phyloP scores from a whole-genome alignment of 805 yeast species.

The Saitoella complicata region DNA sequence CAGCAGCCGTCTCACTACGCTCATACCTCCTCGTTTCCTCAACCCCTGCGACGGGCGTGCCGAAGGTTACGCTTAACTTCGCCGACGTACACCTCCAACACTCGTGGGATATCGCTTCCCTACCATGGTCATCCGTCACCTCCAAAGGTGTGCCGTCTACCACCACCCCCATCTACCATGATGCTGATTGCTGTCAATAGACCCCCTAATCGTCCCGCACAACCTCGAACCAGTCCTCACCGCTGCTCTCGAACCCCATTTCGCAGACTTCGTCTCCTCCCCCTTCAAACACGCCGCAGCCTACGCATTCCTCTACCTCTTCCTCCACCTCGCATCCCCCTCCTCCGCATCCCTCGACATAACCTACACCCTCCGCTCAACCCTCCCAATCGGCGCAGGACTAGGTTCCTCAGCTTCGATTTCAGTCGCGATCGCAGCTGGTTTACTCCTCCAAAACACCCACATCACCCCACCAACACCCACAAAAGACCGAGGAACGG shows the following conservation, averaged over 20 bases:
- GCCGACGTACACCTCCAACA: conserved; percentile 63
- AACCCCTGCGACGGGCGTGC: conserved; percentile 22
- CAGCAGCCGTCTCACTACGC: conserved; percentile 79
- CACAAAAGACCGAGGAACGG: not conserved
- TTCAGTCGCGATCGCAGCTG: conserved; percentile 68
- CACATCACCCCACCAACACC: too few species aligned
- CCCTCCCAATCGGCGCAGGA: conserved; percentile 93
- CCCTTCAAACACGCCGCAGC: conserved; percentile 37
- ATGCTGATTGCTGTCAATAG: conserved; percentile 32
- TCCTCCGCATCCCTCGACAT: conserved; percentile 27
- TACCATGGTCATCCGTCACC: conserved; percentile 40
- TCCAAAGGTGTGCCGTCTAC: conserved; percentile 39
- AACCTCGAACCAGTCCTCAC: too few species aligned
- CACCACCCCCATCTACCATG: conserved; percentile 33
- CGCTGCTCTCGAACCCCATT: too few species aligned
- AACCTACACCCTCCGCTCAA: conserved; percentile 55
- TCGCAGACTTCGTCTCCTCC: too few species aligned
- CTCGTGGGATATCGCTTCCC: conserved; percentile 42
- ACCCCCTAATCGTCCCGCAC: conserved; percentile 35
- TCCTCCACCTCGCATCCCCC: conserved; percentile 38
- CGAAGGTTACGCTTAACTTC: conserved; percentile 47
- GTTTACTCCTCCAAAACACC: conserved; percentile 27
- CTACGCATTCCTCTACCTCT: conserved; percentile 66
- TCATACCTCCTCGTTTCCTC: conserved; percentile 59
- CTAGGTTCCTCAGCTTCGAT: conserved; percentile 87